A percentile compares a stretch with the other conserved stretches of the same genome.
Conservation (phyloP, 306 rosid species). For the Begonia peltatifolia region DNA sequence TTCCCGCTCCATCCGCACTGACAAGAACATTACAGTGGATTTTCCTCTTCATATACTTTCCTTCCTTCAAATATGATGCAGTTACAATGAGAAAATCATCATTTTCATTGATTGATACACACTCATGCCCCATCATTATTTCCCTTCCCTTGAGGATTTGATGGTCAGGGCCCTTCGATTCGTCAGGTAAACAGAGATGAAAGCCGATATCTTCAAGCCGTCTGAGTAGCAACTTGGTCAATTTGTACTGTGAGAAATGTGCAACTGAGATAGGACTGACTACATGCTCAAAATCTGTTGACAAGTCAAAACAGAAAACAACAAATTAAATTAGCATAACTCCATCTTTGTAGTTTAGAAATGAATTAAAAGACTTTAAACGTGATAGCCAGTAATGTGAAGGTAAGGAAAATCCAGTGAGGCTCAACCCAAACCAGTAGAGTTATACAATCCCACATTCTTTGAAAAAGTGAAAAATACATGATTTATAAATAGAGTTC, state of each 20-base stretch:
- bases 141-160: constrained; percentile 23
- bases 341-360: neutral
- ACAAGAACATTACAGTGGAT: constrained; percentile 51
- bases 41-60: constrained; percentile 34
- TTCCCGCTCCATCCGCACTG: constrained; percentile 83
- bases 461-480: too few species aligned
- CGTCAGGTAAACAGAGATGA: constrained; percentile 26
- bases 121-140: constrained; percentile 75
- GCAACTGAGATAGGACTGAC: constrained; percentile 85
- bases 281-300: constrained; percentile 64
- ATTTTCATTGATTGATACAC: constrained; percentile 42
- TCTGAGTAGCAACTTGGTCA: constrained; percentile 43
- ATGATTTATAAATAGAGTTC: too few species aligned
- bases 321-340: constrained; percentile 1
- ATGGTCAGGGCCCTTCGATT: constrained; percentile 21
- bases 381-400: too few species aligned
- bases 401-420: too few species aligned
- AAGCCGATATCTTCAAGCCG: constrained; percentile 52
- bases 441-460: too few species aligned
- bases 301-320: constrained; percentile 16
- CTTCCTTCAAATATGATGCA: constrained; percentile 38
- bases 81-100: constrained; percentile 37
- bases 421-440: too few species aligned
- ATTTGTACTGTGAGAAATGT: constrained; percentile 84
- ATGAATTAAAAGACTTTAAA: neutral